These are phyloP conservation scores for Umbelopsis ramanniana DNA, from an alignment of 192 early-diverging fungal species.

Conservation along the genomic window DNA sequence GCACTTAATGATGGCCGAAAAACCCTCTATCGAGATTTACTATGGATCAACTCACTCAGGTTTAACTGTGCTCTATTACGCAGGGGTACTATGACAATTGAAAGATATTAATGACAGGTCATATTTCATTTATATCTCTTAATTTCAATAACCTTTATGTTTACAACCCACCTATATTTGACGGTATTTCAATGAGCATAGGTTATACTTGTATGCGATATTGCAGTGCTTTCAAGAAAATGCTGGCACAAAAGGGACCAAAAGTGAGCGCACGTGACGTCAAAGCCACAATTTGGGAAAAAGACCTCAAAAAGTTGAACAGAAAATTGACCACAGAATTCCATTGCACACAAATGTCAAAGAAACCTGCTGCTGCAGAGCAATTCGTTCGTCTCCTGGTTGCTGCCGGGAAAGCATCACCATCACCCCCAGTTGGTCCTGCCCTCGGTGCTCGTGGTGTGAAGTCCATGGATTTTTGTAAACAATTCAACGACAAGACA, in stretches of 20 bases:
- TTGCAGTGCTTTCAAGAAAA: no score
- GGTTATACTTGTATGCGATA: no score
- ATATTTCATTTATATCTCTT: no score
- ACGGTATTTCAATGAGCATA: no score
- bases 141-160: no score
- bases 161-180: no score
- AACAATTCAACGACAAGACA: conserved; percentile 96
- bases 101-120: not conserved
- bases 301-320: conserved; percentile 8
- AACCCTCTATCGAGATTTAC: no score
- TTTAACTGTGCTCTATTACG: no score
- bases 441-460: conserved; percentile 96
- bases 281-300: not conserved
- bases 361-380: conserved; percentile 47
- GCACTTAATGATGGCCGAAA: no score
- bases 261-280: not conserved
- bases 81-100: not conserved
- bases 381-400: conserved; percentile 75
- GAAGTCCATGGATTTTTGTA: conserved; percentile 98
- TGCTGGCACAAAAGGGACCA: no score
- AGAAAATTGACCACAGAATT: not conserved
- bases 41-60: no score
- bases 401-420: conserved; percentile 92
- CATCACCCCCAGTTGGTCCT: conserved; percentile 92
- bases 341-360: conserved; percentile 36